A percentile compares a stretch with the other conserved stretches of the same genome.
phyloP scores from a whole-genome alignment of 73 alveolate genomes.

The Paraurostyla sp. region DNA sequence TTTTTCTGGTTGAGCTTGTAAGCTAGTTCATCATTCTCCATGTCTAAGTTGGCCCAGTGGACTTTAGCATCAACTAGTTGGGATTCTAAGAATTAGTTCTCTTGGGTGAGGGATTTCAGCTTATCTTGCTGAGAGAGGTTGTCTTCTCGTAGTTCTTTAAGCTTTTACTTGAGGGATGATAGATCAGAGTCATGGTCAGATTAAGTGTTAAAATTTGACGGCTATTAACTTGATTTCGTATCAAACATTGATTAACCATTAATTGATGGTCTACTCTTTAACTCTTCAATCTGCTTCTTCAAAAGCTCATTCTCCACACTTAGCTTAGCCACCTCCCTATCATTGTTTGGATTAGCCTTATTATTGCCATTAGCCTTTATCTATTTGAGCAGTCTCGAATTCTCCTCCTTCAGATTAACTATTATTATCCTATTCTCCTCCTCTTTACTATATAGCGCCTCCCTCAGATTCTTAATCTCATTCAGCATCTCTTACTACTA shows the following conservation, averaged over 20 bases:
- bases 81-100: neutral
- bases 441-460: slow-evolving; percentile 20
- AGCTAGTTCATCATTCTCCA: slow-evolving; percentile 46
- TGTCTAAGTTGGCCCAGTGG: slow-evolving; percentile 46
- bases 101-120: neutral
- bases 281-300: slow-evolving; percentile 53
- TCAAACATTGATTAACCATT: neutral
- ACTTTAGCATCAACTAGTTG: slow-evolving; percentile 46
- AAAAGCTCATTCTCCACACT: slow-evolving; percentile 57
- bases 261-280: neutral
- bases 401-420: neutral
- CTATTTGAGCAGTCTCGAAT: neutral
- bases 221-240: neutral
- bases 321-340: slow-evolving; percentile 56
- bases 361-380: neutral
- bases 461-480: slow-evolving; percentile 43
- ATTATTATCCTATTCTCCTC: slow-evolving; percentile 20
- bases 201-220: neutral
- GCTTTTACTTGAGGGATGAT: neutral
- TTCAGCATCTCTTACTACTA: slow-evolving; percentile 9
- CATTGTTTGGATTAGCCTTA: neutral
- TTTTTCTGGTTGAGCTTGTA: slow-evolving; percentile 4
- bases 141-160: slow-evolving; percentile 15
- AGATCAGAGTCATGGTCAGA: neutral
- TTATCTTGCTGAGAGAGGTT: neutral